These are phyloP conservation scores for Penicillium sumatraense DNA, from an alignment of 2,329 filamentous ascomycete species.

Conservation along the genomic window DNA sequence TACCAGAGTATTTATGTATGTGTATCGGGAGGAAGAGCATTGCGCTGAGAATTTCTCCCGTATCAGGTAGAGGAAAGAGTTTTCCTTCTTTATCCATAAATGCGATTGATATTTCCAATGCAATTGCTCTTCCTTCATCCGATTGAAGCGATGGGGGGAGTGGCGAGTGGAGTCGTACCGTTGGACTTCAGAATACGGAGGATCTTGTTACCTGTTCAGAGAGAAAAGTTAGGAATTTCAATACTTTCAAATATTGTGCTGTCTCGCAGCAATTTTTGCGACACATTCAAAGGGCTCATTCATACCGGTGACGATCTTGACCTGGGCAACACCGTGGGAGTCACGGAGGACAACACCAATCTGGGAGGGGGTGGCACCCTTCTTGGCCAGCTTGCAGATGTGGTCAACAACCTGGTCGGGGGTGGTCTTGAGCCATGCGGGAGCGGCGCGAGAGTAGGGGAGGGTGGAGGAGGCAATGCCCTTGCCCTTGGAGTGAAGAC, in stretches of 20 bases:
- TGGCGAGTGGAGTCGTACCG: slow-evolving; percentile 67
- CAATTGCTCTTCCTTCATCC: slow-evolving; percentile 29
- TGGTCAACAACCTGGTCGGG: slow-evolving; percentile 98
- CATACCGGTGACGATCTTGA: slow-evolving; percentile 95
- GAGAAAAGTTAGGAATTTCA: slow-evolving; percentile 45
- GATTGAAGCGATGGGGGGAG: slow-evolving; percentile 23
- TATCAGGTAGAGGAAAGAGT: neutral
- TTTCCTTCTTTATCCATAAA: slow-evolving; percentile 4
- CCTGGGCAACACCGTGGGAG: slow-evolving; percentile 96
- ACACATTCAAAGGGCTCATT: neutral
- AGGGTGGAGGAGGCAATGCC: slow-evolving; percentile 95
- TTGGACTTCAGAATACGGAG: slow-evolving; percentile 97
- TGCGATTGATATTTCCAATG: slow-evolving; percentile 15
- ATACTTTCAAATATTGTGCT: neutral
- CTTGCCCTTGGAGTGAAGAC: slow-evolving; percentile 99
- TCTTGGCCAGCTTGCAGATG: slow-evolving; percentile 98
- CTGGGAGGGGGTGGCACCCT: slow-evolving; percentile 97
- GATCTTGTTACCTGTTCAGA: slow-evolving; percentile 89
- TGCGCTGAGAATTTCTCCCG: slow-evolving; percentile 10
- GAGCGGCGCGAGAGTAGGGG: slow-evolving; percentile 92
- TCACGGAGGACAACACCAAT: slow-evolving; percentile 99
- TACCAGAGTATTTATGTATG: slow-evolving; percentile 24
- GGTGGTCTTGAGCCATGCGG: slow-evolving; percentile 98
- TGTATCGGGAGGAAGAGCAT: slow-evolving; percentile 15
- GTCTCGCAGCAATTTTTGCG: no score